Evolutionary conservation across 441 rosid genomes (phyloP).

Genomic region (Pelargonium cotyledonis): DNA sequence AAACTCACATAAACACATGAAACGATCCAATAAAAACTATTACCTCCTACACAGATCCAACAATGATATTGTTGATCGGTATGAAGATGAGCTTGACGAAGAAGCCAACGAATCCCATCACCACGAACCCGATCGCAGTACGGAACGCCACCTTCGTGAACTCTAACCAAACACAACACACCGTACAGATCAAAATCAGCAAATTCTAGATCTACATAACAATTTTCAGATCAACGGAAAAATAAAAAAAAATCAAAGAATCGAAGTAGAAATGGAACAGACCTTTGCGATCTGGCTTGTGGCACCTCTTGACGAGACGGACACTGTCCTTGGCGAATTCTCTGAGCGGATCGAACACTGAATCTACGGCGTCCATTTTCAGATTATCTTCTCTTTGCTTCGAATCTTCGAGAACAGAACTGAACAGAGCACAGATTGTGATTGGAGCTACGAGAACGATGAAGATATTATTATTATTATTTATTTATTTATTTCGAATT

Average conservation of each 20-base stretch:
- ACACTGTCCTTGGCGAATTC: constrained; percentile 24
- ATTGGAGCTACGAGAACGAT: not conserved
- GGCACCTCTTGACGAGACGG: constrained; percentile 30
- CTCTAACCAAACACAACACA: constrained; percentile 26
- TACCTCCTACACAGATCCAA: constrained; percentile 60
- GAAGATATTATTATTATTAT: not conserved
- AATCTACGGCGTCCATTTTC: constrained; percentile 24
- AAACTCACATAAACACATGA: too few relatives aligned
- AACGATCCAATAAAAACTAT: not conserved
- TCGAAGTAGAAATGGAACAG: too few relatives aligned
- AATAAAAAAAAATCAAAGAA: too few relatives aligned
- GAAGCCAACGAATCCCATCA: constrained; percentile 84
- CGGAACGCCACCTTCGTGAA: constrained; percentile 80
- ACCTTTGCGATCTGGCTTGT: constrained; percentile 31
- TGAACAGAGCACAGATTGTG: not conserved
- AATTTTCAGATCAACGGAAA: too few relatives aligned
- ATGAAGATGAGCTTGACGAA: constrained; percentile 81
- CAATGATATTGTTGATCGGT: constrained; percentile 81
- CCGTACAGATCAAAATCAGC: not conserved
- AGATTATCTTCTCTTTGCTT: too few relatives aligned
- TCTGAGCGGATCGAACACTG: constrained; percentile 23
- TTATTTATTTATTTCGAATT: not conserved
- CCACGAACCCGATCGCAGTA: constrained; percentile 77
- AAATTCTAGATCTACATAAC: too few relatives aligned
- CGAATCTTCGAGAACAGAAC: too few relatives aligned